phyloP scores from a whole-genome alignment of 2,329 filamentous ascomycete species.

The Colletotrichum graminicola region DNA sequence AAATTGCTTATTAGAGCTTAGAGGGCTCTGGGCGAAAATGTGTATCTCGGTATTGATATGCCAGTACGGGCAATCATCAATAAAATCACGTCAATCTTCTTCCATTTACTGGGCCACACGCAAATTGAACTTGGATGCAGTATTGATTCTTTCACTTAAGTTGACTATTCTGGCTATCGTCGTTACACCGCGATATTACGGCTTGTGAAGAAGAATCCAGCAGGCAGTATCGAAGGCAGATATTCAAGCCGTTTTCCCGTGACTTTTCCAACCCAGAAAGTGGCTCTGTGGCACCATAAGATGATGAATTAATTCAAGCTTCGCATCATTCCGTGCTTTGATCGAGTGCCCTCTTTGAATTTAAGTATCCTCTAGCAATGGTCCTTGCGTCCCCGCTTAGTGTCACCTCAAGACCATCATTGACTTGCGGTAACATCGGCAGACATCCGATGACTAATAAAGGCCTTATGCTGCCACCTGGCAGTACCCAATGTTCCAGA shows the following conservation, averaged over 20 bases:
- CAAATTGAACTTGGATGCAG: background rate
- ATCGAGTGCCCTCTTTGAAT: background rate
- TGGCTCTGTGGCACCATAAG: too few species aligned
- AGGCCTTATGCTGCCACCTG: background rate
- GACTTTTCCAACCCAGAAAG: too few species aligned
- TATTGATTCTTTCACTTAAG: constrained; percentile 9
- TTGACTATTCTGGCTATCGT: background rate
- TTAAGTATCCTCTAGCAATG: background rate
- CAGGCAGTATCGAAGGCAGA: too few species aligned
- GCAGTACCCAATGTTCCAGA: background rate
- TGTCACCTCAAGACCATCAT: constrained; percentile 4
- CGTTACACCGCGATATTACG: background rate
- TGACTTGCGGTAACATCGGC: background rate
- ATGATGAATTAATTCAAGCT: background rate
- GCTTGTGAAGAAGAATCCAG: background rate
- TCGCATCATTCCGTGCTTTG: too few species aligned
- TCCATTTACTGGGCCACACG: background rate
- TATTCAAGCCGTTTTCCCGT: too few species aligned
- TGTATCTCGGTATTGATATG: background rate
- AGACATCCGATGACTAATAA: constrained; percentile 10
- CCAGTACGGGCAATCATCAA: background rate
- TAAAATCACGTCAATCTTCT: background rate
- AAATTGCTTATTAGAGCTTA: background rate
- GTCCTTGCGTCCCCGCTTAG: background rate
- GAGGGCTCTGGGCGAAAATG: background rate